phyloP scores from a whole-genome alignment of 2,329 filamentous ascomycete genomes.

The Cladophialophora psammophila region DNA sequence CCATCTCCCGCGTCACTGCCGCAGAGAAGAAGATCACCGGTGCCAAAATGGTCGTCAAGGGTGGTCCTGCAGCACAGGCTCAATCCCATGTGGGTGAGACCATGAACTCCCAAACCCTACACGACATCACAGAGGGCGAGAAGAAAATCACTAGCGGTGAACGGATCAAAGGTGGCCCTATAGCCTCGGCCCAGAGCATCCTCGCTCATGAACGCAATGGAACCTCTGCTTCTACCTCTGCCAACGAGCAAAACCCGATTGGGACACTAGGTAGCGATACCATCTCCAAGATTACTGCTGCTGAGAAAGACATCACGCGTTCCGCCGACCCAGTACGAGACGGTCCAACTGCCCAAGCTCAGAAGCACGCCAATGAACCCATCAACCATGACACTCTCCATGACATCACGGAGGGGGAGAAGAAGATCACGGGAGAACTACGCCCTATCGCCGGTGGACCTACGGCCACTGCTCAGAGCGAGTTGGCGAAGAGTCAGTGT shows the following conservation, averaged over 20 bases:
- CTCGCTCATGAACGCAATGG: slow-evolving; percentile 13
- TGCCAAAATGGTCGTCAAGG: slow-evolving; percentile 44
- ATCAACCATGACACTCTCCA: slow-evolving; percentile 48
- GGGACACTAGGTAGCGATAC: slow-evolving; percentile 40
- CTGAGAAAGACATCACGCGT: slow-evolving; percentile 51
- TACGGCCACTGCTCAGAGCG: slow-evolving; percentile 49
- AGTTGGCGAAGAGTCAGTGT: slow-evolving; percentile 25
- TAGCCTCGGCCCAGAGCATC: slow-evolving; percentile 15
- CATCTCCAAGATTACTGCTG: slow-evolving; percentile 51
- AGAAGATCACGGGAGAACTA: slow-evolving; percentile 47
- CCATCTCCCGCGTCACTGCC: slow-evolving; percentile 51
- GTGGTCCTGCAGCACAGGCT: slow-evolving; percentile 52
- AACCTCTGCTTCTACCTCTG: neutral
- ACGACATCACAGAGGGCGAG: slow-evolving; percentile 53
- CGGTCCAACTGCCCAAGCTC: slow-evolving; percentile 53
- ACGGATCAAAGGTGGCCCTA: slow-evolving; percentile 12
- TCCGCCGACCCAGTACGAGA: slow-evolving; percentile 46
- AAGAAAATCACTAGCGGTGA: slow-evolving; percentile 47
- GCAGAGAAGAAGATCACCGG: slow-evolving; percentile 51
- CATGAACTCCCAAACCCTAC: slow-evolving; percentile 46
- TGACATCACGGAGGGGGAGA: slow-evolving; percentile 54
- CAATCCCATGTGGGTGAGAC: slow-evolving; percentile 48
- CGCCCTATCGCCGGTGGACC: slow-evolving; percentile 48
- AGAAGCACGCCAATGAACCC: slow-evolving; percentile 47
- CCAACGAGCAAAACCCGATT: neutral